A percentile compares a stretch with the other conserved stretches of the same genome.
Conservation (phyloP, 2,329 filamentous ascomycete species). For the Ambrosiella xylebori region DNA sequence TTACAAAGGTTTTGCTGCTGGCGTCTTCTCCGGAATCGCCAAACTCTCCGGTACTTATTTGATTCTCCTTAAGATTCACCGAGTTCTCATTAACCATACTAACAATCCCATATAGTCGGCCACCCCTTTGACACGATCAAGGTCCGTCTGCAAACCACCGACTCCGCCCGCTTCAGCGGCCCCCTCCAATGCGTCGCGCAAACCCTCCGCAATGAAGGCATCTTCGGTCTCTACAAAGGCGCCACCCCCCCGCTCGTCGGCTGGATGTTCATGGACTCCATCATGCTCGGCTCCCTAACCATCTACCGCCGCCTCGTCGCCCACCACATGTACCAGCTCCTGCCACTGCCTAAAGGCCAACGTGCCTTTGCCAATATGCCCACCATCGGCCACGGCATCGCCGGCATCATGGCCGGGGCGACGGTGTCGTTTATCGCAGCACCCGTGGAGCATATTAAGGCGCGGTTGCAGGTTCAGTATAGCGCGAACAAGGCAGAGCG, state of each 20-base stretch:
- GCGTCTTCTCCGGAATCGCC: slow-evolving; percentile 85
- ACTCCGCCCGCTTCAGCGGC: slow-evolving; percentile 60
- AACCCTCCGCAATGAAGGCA: slow-evolving; percentile 72
- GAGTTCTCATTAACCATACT: not conserved
- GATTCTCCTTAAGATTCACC: slow-evolving; percentile 10
- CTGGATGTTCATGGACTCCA: slow-evolving; percentile 94
- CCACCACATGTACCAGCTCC: slow-evolving; percentile 50
- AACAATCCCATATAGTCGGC: slow-evolving; percentile 28
- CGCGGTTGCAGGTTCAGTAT: slow-evolving; percentile 87
- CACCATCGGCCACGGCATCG: slow-evolving; percentile 66
- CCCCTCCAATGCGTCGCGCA: slow-evolving; percentile 72
- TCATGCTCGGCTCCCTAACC: slow-evolving; percentile 83
- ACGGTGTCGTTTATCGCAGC: slow-evolving; percentile 89
- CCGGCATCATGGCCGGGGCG: slow-evolving; percentile 69
- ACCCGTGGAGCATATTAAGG: slow-evolving; percentile 90
- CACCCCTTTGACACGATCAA: slow-evolving; percentile 92
- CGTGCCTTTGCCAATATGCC: slow-evolving; percentile 33
- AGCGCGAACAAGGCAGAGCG: slow-evolving; percentile 58
- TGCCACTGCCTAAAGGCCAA: slow-evolving; percentile 10
- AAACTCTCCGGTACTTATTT: slow-evolving; percentile 56
- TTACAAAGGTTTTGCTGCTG: slow-evolving; percentile 93
- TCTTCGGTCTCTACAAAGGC: slow-evolving; percentile 81
- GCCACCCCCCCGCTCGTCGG: slow-evolving; percentile 81
- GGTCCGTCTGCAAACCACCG: slow-evolving; percentile 80
- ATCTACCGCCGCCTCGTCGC: slow-evolving; percentile 74